Percentiles rank a stretch among this genome's conserved stretches.
phyloP scores from a whole-genome alignment of 805 yeast species.

The Hanseniaspora valbyensis region DNA sequence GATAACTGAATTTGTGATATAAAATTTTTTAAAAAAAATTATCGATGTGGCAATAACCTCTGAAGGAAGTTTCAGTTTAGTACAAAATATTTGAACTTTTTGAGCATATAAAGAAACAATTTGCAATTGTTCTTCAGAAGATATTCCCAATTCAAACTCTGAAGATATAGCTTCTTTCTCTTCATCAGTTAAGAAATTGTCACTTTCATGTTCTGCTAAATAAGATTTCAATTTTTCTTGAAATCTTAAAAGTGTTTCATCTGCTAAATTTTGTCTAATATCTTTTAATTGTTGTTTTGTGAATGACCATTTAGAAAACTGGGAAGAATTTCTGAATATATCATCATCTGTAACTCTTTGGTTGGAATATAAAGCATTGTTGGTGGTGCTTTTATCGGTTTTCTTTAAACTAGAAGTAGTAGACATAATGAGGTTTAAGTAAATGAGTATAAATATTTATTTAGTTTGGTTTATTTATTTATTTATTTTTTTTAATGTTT shows the following conservation, averaged over 20 bases:
- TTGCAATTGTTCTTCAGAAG: constrained; percentile 57
- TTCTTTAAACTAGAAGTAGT: not conserved
- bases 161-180: constrained; percentile 24
- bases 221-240: constrained; percentile 29
- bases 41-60: constrained; percentile 84
- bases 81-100: constrained; percentile 58
- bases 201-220: constrained; percentile 19
- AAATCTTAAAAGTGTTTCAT: constrained; percentile 36
- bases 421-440: too few species aligned
- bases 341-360: constrained; percentile 64
- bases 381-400: too few species aligned
- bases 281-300: constrained; percentile 45
- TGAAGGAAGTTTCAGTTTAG: constrained; percentile 69
- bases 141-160: constrained; percentile 35
- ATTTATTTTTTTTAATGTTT: not conserved
- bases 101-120: constrained; percentile 62
- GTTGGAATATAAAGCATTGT: constrained; percentile 14
- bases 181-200: constrained; percentile 27
- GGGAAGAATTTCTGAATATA: constrained; percentile 75
- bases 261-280: constrained; percentile 41
- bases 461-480: not conserved
- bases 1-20: constrained; percentile 69
- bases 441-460: too few species aligned
- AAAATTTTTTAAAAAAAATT: constrained; percentile 70
- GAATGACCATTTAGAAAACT: constrained; percentile 78